Evolutionary conservation across 225 moss, liverwort and hornwort genomes (phyloP), one percentile per base, ranked within the genome.

Genomic region (Asterella californica): DNA sequence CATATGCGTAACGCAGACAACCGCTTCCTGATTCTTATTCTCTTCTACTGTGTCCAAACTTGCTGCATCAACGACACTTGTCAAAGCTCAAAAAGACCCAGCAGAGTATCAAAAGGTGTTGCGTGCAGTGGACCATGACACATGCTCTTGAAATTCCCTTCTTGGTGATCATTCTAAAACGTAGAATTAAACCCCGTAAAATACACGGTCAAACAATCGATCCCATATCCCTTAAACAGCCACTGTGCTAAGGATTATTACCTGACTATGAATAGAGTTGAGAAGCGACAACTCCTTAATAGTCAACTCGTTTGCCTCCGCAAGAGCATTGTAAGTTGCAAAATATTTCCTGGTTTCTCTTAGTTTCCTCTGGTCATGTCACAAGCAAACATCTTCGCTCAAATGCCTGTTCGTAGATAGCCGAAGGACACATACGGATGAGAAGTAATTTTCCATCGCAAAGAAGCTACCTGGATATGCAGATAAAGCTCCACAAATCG

Each of bases 401-500:
- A 57, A 38, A 76, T 19, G 70, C 10, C 68, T 57, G 55, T 75
- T 90, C 94, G 91, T 94, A 93, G 67, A 97, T 93, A 77, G n/a
- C 12, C 10, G n/a, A 71, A 12, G 25, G 47, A 48, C 15, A 32
- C 53, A 74, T 52, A 74, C 8, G 24, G 21, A 53, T 10, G 17
- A 74, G n/a, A 21, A 33, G 19, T n/a, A 53, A 19, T 0, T 53
- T 33, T 52, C 30, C 50, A 53, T n/a, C 25, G 48, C 10, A n/a
- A 27, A 46, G 70, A 21, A 78, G 66, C 60, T 74, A 93, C 97
- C 95, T 99, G 99, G 72, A 99, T 94, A 81, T 99, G 93, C 83
- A 95, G 82, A 87, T 95, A 95, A 55, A 99, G 93, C 89, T 99
- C 99, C 83, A 99, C 95, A 90, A 99, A 99, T 62, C 95, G 90